Percentiles rank a stretch among this genome's conserved stretches.
phyloP scores from a whole-genome alignment of 441 rosid genomes.

The Euphorbia corollata region DNA sequence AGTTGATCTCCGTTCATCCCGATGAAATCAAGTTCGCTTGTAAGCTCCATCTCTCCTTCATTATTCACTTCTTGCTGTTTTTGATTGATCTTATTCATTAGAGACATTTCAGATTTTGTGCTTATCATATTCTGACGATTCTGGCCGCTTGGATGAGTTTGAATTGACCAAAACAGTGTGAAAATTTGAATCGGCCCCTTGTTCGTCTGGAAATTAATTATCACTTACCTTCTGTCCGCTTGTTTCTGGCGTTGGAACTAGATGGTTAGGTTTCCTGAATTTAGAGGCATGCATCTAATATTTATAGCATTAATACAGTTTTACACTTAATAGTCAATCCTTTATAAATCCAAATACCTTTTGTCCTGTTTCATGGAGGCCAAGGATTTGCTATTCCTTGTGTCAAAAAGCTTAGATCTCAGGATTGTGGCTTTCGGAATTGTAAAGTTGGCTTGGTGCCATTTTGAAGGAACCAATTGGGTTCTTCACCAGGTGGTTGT shows the following conservation, averaged over 20 bases:
- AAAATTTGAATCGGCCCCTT: neutral
- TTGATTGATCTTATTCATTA: neutral
- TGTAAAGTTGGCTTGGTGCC: too few species aligned
- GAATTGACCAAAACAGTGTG: neutral
- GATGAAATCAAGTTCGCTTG: slow-evolving; percentile 76
- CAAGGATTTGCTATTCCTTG: too few species aligned
- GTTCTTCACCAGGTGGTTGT: too few species aligned
- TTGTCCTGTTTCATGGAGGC: neutral
- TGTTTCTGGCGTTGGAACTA: neutral
- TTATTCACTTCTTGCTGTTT: neutral
- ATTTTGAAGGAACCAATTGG: too few species aligned
- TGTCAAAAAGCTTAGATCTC: too few species aligned
- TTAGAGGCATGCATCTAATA: neutral
- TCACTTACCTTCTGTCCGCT: too few species aligned
- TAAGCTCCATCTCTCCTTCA: slow-evolving; percentile 27
- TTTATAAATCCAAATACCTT: neutral
- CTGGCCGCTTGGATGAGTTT: neutral
- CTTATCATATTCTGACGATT: neutral
- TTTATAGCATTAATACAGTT: neutral
- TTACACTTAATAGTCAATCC: neutral
- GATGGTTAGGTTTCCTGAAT: neutral
- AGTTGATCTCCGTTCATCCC: slow-evolving; percentile 80
- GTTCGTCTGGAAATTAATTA: too few species aligned
- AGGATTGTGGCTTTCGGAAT: too few species aligned
- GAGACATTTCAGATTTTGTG: neutral